These are phyloP conservation scores for Tulasnella sp. DNA, from an alignment of 768 basidiomycete species.

Conservation along the genomic window DNA sequence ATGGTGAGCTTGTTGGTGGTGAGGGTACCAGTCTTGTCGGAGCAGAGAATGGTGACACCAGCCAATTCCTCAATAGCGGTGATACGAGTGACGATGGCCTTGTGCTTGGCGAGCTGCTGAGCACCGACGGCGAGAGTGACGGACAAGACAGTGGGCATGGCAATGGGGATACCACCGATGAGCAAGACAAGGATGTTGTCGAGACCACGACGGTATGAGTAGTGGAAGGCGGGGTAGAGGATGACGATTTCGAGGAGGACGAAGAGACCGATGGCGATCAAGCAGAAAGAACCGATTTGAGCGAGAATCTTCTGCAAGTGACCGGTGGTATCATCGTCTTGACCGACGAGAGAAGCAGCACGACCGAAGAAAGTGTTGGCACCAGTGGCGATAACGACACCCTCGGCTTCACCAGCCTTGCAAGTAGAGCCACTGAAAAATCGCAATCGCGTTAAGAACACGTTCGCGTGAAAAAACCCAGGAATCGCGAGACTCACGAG, in stretches of 20 bases:
- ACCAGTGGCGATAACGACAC: slow-evolving; percentile 97
- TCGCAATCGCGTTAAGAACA: neutral
- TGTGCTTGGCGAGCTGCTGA: slow-evolving; percentile 97
- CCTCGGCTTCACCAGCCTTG: slow-evolving; percentile 98
- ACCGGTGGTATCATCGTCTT: slow-evolving; percentile 96
- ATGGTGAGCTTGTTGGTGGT: slow-evolving; percentile 99
- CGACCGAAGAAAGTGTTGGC: slow-evolving; percentile 99
- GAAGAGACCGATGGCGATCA: slow-evolving; percentile 94
- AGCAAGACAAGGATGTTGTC: slow-evolving; percentile 97
- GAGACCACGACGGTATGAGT: slow-evolving; percentile 88
- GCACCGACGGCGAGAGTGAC: slow-evolving; percentile 99
- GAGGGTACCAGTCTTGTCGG: slow-evolving; percentile 97
- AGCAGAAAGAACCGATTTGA: slow-evolving; percentile 96
- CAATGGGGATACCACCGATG: slow-evolving; percentile 99
- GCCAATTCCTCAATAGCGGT: slow-evolving; percentile 98
- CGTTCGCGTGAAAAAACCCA: neutral
- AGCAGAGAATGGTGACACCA: slow-evolving; percentile 97
- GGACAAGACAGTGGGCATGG: slow-evolving; percentile 97
- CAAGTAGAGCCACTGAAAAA: slow-evolving; percentile 84
- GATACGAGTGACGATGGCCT: slow-evolving; percentile 99
- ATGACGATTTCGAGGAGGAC: slow-evolving; percentile 93
- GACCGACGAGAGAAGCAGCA: slow-evolving; percentile 93
- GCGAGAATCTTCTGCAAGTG: slow-evolving; percentile 99
- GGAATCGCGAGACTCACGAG: slow-evolving; percentile 62
- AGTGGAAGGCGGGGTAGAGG: slow-evolving; percentile 88